A percentile compares a stretch with the other conserved stretches of the same genome.
These are phyloP conservation scores for Phyllosticta citrichinensis DNA, from an alignment of 2,329 filamentous ascomycete species.

Conservation along the genomic window DNA sequence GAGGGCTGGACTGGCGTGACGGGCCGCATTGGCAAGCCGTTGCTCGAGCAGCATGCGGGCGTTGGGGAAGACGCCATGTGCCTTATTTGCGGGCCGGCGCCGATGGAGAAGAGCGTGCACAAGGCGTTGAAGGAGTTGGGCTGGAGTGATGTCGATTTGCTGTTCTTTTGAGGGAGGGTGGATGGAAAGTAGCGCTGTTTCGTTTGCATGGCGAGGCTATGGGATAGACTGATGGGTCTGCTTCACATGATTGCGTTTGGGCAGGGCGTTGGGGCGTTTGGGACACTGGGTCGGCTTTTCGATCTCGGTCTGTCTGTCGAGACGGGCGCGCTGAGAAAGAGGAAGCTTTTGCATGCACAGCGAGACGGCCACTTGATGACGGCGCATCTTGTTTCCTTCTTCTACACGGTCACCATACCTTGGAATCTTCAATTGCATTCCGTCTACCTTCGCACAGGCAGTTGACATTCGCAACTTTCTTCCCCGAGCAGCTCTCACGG, in stretches of 20 bases:
- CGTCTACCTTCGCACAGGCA: no score
- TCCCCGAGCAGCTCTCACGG: no score
- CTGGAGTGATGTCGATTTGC: constrained; percentile 61
- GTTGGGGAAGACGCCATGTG: constrained; percentile 47
- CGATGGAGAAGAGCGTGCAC: constrained; percentile 60
- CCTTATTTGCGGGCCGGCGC: constrained; percentile 67
- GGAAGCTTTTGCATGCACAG: neutral
- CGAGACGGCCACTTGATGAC: no score
- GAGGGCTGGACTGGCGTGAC: constrained; percentile 57
- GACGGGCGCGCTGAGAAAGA: neutral
- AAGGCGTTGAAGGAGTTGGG: constrained; percentile 50
- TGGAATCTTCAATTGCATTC: no score
- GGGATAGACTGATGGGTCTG: neutral
- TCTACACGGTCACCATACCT: no score
- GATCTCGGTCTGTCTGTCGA: neutral
- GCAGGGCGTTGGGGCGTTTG: neutral
- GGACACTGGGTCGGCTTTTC: neutral
- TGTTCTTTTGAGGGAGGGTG: constrained; percentile 56
- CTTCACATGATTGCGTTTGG: neutral
- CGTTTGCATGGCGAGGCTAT: neutral
- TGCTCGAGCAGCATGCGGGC: constrained; percentile 51
- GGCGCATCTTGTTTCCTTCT: no score
- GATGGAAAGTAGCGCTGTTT: neutral
- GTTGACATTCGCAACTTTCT: no score
- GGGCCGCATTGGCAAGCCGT: constrained; percentile 54